These are phyloP conservation scores for Termitomyces sp. DNA, from an alignment of 768 basidiomycete species.

Conservation along the genomic window DNA sequence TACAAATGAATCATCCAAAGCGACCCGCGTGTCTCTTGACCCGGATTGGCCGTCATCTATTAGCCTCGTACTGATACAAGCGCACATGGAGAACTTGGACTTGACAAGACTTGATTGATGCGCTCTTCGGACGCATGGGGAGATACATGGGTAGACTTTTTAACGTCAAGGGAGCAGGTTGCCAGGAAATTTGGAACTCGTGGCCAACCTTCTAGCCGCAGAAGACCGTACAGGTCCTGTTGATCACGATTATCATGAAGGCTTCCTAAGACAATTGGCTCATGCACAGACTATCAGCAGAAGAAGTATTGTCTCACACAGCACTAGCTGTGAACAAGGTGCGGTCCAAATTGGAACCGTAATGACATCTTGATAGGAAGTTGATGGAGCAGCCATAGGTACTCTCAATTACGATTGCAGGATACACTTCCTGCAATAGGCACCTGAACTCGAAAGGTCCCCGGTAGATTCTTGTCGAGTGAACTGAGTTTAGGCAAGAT, in stretches of 20 bases:
- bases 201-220: not conserved
- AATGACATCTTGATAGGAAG: not conserved
- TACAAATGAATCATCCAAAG: not conserved
- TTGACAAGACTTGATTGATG: not conserved
- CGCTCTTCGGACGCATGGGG: not conserved
- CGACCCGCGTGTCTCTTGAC: not conserved
- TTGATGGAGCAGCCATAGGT: not conserved
- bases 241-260: not conserved
- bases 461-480: not conserved
- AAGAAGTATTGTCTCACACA: not conserved
- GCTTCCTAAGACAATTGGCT: not conserved
- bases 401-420: no score
- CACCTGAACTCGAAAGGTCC: not conserved
- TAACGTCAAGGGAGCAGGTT: not conserved
- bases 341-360: not conserved
- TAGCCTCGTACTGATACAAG: not conserved
- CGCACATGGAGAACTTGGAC: not conserved
- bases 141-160: not conserved
- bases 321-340: not conserved
- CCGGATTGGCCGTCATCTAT: not conserved
- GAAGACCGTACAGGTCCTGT: not conserved
- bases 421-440: not conserved
- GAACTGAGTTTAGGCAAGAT: not conserved
- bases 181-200: no score
- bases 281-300: not conserved